These are phyloP conservation scores for Nymphaea colorata DNA, from an alignment of 164 flowering plant genomes.

Conservation along the genomic window DNA sequence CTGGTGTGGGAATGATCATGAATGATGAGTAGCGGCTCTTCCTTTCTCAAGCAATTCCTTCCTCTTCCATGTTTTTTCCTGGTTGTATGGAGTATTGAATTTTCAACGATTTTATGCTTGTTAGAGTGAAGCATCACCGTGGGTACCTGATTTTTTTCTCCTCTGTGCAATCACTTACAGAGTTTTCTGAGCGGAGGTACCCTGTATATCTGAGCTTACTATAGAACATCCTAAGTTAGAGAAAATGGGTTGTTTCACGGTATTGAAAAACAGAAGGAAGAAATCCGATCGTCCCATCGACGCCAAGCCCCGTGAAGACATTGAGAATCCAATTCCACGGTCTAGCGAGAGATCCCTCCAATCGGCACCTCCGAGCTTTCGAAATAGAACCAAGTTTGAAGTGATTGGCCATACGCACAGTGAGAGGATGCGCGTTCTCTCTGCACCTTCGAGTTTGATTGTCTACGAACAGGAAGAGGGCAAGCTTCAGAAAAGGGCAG, in stretches of 20 bases:
- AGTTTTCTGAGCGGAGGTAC: background rate
- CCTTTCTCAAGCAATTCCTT: too few species aligned
- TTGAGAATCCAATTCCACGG: constrained; percentile 60
- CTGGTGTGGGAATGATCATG: too few species aligned
- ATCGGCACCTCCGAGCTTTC: constrained; percentile 95
- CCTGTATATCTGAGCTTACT: background rate
- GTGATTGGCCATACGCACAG: constrained; percentile 17
- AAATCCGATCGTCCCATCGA: constrained; percentile 27
- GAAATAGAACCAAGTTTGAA: constrained; percentile 38
- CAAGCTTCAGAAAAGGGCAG: constrained; percentile 23
- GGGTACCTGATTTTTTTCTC: background rate
- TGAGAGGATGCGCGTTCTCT: constrained; percentile 52
- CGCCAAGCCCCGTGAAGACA: constrained; percentile 25
- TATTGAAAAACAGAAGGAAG: constrained; percentile 71
- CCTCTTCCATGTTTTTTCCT: too few species aligned
- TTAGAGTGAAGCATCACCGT: background rate
- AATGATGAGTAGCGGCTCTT: too few species aligned
- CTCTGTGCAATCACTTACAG: background rate
- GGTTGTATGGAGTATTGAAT: too few species aligned
- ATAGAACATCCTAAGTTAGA: background rate
- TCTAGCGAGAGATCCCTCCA: constrained; percentile 47
- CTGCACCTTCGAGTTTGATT: constrained; percentile 79
- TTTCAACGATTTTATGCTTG: background rate
- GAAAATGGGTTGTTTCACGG: constrained; percentile 85
- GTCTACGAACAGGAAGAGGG: constrained; percentile 56